Base-by-base conservation (phyloP, 192 early-diverging fungal species). In the Rhizoclosmatium sp. region DNA sequence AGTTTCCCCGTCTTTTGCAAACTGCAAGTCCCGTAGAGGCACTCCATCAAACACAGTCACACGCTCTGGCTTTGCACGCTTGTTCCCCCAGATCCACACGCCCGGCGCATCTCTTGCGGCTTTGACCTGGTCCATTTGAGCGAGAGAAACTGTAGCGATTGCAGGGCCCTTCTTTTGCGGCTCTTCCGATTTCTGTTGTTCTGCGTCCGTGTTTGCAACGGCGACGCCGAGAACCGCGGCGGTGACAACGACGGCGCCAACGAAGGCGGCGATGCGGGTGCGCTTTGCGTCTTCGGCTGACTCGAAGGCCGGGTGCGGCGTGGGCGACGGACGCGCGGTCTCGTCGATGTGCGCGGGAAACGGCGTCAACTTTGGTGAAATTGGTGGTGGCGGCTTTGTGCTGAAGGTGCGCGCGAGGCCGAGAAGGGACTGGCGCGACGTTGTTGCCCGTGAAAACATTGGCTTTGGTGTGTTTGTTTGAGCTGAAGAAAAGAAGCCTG, bases 81-180 rank as follows among this genome's bases (percentile, higher is more conserved):
- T 67, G 10, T 10, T 51, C n/a, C 78, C 78, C 78, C 78, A 79
- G 51, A 79, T n/a, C 59, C 59, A 72, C 12, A 80, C 61, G 16
- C 42, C 62, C 21, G 40, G 47, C 19, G 56, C 2, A 10, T 65
- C 47, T 31, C 66, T 16, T 46, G 40, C 45, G 1, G 23, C 9
- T 31, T 42, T 4, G 5, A 79, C 69, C 47, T 79, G 78, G 46
- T 69, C 65, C 56, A 71, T 71, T 62, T 79, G 78, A 7, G 44
- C 14, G 19, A 4, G 42, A 10, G 19, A 31, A 39, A 78, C 76
- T 12, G 23, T 65, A 42, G 76, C 70, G 12, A 69, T 23, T 14
- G 42, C 61, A 2, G 40, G 9, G 39, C 21, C 31, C 31, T 31
- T 21, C 60, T 65, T 47, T 7, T 75, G 41, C 54, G 61, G 14